These are phyloP conservation scores for Naganishia cerealis DNA, from an alignment of 1,284 basidiomycete species.

Conservation along the genomic window DNA sequence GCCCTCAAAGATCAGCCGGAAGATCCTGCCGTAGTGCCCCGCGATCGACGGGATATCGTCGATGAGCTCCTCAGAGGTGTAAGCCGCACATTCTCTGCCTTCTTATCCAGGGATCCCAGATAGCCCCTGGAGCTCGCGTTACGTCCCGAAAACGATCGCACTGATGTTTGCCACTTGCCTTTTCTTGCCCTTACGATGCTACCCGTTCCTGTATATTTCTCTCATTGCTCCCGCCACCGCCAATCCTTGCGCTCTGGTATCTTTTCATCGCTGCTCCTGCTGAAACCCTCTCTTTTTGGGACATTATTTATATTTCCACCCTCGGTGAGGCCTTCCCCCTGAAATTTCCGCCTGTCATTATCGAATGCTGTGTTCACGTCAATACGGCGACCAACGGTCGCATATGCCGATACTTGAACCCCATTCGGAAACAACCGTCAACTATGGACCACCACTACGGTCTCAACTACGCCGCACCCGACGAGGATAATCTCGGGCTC, in stretches of 20 bases:
- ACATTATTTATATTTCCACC: too few relatives aligned
- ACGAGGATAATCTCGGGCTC: constrained; percentile 1
- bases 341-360: too few relatives aligned
- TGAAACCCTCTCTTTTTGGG: too few relatives aligned
- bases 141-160: not conserved
- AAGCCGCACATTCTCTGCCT: not conserved
- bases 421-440: not conserved
- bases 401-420: not conserved
- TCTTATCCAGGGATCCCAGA: not conserved
- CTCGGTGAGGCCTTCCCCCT: too few relatives aligned
- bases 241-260: not conserved
- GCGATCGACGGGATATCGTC: not conserved
- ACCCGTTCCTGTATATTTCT: not conserved
- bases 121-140: not conserved
- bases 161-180: not conserved
- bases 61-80: not conserved
- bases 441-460: not conserved
- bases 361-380: too few relatives aligned
- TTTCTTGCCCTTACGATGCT: not conserved
- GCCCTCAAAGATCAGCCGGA: not conserved
- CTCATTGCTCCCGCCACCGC: not conserved
- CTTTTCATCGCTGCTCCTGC: not conserved
- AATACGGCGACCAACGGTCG: not conserved
- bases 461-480: not conserved
- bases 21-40: not conserved